phyloP scores from a whole-genome alignment of 768 basidiomycete genomes.

The Asterophora parasitica region DNA sequence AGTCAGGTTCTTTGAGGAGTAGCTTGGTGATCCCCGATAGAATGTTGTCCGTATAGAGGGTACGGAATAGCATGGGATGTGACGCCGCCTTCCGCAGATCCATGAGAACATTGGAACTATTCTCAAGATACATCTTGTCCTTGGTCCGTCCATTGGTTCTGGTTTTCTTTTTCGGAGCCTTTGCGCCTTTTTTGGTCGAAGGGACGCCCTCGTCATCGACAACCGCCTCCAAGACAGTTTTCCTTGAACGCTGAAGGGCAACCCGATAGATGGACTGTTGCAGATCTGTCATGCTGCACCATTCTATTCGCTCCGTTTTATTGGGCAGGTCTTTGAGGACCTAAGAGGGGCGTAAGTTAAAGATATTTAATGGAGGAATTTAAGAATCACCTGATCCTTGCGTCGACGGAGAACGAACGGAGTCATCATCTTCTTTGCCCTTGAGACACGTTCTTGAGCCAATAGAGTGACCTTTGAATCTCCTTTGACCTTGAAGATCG shows the following conservation, averaged over 20 bases:
- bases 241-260: constrained; percentile 78
- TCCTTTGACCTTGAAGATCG: constrained; percentile 97
- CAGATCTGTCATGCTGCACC: constrained; percentile 86
- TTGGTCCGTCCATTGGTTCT: constrained; percentile 41
- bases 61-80: constrained; percentile 95
- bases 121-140: constrained; percentile 70
- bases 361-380: background rate
- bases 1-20: constrained; percentile 88
- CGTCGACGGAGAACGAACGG: constrained; percentile 96
- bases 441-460: constrained; percentile 86
- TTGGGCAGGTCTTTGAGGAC: constrained; percentile 91
- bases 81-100: constrained; percentile 94
- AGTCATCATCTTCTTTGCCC: constrained; percentile 99
- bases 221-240: constrained; percentile 52
- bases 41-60: constrained; percentile 71
- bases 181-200: constrained; percentile 20
- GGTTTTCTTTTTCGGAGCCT: constrained; percentile 41
- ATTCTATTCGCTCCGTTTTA: constrained; percentile 90
- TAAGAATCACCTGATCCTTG: constrained; percentile 73
- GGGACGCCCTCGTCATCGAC: constrained; percentile 21
- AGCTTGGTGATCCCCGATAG: constrained; percentile 74
- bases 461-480: constrained; percentile 84
- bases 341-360: constrained; percentile 28
- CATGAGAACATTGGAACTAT: constrained; percentile 93
- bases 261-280: constrained; percentile 85